These are phyloP conservation scores for Monascus purpureus DNA, from an alignment of 495 filamentous ascomycete species.

Conservation along the genomic window DNA sequence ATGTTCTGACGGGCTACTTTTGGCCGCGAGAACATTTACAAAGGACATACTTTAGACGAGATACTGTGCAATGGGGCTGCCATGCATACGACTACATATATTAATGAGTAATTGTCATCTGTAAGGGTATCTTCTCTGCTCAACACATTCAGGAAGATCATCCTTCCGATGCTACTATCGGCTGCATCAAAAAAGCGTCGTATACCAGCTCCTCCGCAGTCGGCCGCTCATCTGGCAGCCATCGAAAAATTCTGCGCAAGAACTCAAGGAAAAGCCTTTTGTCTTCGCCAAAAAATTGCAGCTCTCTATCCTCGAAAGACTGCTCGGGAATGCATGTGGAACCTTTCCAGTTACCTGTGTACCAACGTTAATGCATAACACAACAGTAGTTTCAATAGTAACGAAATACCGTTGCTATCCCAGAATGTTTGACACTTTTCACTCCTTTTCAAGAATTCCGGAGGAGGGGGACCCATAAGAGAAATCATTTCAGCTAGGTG, in stretches of 20 bases:
- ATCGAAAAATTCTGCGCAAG: constrained; percentile 23
- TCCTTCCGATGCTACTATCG: too few relatives aligned
- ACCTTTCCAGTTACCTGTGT: constrained; percentile 19
- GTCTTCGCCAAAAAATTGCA: constrained; percentile 10
- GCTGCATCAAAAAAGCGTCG: constrained; percentile 22
- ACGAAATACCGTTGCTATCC: constrained; percentile 14
- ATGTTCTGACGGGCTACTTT: too few relatives aligned
- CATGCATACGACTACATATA: too few relatives aligned
- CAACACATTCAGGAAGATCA: too few relatives aligned
- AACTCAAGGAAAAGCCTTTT: constrained; percentile 22
- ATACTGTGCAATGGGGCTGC: too few relatives aligned
- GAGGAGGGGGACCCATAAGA: constrained; percentile 18
- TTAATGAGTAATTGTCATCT: too few relatives aligned
- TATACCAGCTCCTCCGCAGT: constrained; percentile 23
- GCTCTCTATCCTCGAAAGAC: constrained; percentile 9
- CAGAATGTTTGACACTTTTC: constrained; percentile 11
- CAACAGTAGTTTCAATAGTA: not conserved
- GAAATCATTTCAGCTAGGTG: constrained; percentile 23
- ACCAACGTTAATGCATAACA: not conserved
- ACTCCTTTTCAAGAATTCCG: constrained; percentile 15
- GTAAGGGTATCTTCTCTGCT: too few relatives aligned
- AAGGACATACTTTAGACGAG: too few relatives aligned
- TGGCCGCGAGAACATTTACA: too few relatives aligned
- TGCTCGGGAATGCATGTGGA: constrained; percentile 17
- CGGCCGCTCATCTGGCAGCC: constrained; percentile 23